Evolutionary conservation across 345 rosid genomes (phyloP).

Genomic region (Pistacia vera): DNA sequence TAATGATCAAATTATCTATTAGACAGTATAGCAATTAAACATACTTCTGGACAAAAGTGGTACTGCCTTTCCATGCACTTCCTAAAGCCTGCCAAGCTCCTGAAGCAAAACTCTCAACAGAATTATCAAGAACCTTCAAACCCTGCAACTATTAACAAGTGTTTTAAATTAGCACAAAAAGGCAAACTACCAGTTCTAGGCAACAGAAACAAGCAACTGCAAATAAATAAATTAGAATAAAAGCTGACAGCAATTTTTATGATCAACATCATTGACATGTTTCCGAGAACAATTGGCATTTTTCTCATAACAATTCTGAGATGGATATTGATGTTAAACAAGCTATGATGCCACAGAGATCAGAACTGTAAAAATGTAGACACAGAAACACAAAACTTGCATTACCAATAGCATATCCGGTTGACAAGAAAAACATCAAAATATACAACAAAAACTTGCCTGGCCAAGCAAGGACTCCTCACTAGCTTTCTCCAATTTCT

Average conservation of each 20-base stretch:
- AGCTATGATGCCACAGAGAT: conserved; percentile 1
- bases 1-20: neutral
- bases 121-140: conserved; percentile 84
- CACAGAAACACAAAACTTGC: neutral
- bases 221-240: neutral
- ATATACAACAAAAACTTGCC: conserved; percentile 48
- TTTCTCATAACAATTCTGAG: neutral
- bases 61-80: conserved; percentile 78
- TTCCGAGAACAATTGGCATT: neutral
- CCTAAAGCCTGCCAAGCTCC: conserved; percentile 98
- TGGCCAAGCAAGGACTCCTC: conserved; percentile 85
- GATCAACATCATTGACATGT: conserved; percentile 2
- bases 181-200: neutral
- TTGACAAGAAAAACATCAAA: conserved; percentile 15
- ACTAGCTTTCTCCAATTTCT: conserved; percentile 82
- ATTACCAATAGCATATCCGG: neutral
- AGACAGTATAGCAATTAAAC: conserved; percentile 22
- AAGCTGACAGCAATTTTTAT: neutral
- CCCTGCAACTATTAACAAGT: conserved; percentile 45
- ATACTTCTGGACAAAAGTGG: conserved; percentile 81
- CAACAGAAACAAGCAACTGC: neutral
- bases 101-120: conserved; percentile 88
- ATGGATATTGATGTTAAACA: conserved; percentile 1
- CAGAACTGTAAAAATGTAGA: conserved; percentile 8
- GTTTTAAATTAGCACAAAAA: neutral